Evolutionary conservation across 2,329 filamentous ascomycete genomes (phyloP), one percentile per base, ranked within the genome.

Genomic region (Xylaria sp.): DNA sequence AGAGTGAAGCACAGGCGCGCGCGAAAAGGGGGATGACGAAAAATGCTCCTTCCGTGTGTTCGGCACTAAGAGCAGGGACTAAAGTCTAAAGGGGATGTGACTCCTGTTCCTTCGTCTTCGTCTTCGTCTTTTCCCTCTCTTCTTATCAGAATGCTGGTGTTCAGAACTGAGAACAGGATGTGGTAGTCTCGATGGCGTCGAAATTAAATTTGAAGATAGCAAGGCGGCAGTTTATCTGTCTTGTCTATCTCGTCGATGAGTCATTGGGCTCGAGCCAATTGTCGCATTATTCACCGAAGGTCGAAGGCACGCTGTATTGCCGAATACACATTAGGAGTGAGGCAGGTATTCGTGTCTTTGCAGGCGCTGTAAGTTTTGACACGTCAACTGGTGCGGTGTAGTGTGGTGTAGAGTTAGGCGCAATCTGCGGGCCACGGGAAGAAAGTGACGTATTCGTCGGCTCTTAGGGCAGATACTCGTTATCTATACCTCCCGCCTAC

Each of bases 381-480:
- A 46, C 37, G 20, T 58, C 20, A 44, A 28, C 20, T 10, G 23
- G 51, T 12, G 39, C 23, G 55, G 37, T 28, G 20, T 18, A 37
- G 39, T 10, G 39, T 32, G 55, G 37, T 28, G 23, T 28, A n/a
- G 56, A 44, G 56, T 25, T n/a, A 10, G 60, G 23, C 37, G 32
- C 55, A 56, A 56, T 44, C 25, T 46, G 54, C 44, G 34, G 57
- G 37, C 56, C 34, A 57, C 51, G 28, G 13, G 41, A 41, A 34
- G 52, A 20, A 52, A 59, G 67, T 69, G 63, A 69, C 66, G 66
- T 69, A 69, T 69, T 69, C 32, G 34, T 69, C 32, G 34, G 56
- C 9, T 50, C 10, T 37, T 37, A 18, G 32, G 39, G 39, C 12
- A 44, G 39, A 13, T 18, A n/a, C 15, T 46, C 41, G 13, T 44